Conservation (phyloP, 768 basidiomycete genomes). For the Rhizopogon sp. region DNA sequence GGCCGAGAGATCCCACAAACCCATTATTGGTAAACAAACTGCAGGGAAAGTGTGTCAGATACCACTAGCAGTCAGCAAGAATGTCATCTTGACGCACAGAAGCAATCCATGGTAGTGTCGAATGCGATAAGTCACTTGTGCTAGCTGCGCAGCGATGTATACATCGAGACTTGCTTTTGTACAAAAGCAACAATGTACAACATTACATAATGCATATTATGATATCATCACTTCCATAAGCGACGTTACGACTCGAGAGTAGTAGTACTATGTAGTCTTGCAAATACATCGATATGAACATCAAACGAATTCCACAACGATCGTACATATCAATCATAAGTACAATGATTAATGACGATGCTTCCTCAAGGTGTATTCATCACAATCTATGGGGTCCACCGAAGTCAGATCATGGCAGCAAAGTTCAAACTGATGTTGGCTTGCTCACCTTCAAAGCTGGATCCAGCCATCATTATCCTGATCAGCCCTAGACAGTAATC, state of each 20-base stretch:
- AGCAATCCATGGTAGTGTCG: conserved; percentile 16
- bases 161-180: neutral
- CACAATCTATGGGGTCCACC: conserved; percentile 36
- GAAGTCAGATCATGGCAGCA: neutral
- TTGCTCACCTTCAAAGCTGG: conserved; percentile 60
- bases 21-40: conserved; percentile 52
- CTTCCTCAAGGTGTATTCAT: conserved; percentile 46
- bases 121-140: neutral
- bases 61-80: conserved; percentile 14
- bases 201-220: too few species aligned
- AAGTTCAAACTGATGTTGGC: neutral
- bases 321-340: neutral
- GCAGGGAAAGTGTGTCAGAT: conserved; percentile 15
- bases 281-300: neutral
- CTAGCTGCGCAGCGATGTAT: neutral
- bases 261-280: neutral
- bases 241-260: too few species aligned
- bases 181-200: neutral
- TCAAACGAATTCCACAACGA: neutral
- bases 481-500: conserved; percentile 45
- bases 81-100: conserved; percentile 17
- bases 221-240: too few species aligned
- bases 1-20: conserved; percentile 26
- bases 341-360: neutral
- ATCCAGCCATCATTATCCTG: conserved; percentile 71